Evolutionary conservation across 2,329 filamentous ascomycete species (phyloP), one percentile per base, ranked within the genome.

Genomic region (Diaporthe amygdali): DNA sequence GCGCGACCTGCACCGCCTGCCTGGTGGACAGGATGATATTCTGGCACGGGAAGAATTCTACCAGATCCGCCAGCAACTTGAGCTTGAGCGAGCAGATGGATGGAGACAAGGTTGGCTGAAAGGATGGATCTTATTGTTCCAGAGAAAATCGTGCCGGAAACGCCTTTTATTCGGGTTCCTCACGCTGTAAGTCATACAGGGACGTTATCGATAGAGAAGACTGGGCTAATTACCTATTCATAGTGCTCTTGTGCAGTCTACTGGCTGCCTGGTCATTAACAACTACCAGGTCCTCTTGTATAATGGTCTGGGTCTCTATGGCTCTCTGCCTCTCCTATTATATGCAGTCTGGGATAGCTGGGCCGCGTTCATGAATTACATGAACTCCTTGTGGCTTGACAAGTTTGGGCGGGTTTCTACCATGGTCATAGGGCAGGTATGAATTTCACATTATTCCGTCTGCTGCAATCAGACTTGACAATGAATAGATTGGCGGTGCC

Each of bases 351-450:
- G 64, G 49, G 69, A 63, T 47, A 55, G 39, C 30, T 72, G 70
- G 70, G 70, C 67, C 2, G 66, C 67, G 2, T 70, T 72, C 49
- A 51, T 69, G 49, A 72, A 72, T 30, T 72, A 54, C 39, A 59
- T 52, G 22, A 52, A 52, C 46, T 52, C 66, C 3, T 27, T 68
- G 15, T 68, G 49, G 49, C 46, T 68, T 22, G 66, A 56, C 51
- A 68, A 46, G 9, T 52, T 68, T 41, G 66, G 66, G 15, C 32
- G 66, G 10, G 27, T 68, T 20, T 25, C 34, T 27, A 56, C 54
- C 14, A 56, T 56, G 54, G 54, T 56, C 2, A 25, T 41, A 1
- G 54, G 54, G 15, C 54, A 56, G 54, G 54, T 56, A 56, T 27
- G 54, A 6, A 20, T 25, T 7, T 22, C 22, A 10, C n/a, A 56